A percentile compares a stretch with the other conserved stretches of the same genome.
Evolutionary conservation across 257 asterid species (phyloP).

Genomic region (Solanum bulbocastanum): DNA sequence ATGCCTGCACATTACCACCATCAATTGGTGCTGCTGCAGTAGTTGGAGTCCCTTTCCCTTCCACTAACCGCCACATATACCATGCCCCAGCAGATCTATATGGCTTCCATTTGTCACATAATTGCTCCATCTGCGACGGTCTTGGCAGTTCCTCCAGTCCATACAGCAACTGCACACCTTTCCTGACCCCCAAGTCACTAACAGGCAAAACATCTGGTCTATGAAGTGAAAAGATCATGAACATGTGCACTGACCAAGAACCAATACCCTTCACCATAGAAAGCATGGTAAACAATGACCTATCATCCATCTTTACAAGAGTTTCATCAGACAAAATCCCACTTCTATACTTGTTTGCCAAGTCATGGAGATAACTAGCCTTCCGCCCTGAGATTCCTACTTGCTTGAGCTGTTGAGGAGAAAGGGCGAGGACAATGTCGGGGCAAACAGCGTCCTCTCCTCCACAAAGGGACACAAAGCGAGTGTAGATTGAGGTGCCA

Average conservation of each 20-base stretch:
- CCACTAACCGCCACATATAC: conserved; percentile 92
- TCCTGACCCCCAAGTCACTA: conserved; percentile 89
- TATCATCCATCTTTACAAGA: conserved; percentile 87
- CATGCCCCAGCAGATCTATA: conserved; percentile 92
- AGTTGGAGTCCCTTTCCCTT: conserved; percentile 54
- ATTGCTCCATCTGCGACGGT: conserved; percentile 80
- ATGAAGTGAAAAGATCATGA: conserved; percentile 84
- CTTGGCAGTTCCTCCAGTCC: conserved; percentile 83
- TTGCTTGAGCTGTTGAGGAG: conserved; percentile 81
- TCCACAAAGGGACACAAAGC: conserved; percentile 74
- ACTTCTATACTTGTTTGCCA: conserved; percentile 61
- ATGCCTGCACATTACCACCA: conserved; percentile 43
- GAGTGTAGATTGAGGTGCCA: conserved; percentile 66
- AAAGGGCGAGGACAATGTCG: conserved; percentile 52
- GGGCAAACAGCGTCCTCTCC: conserved; percentile 60
- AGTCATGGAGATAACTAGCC: conserved; percentile 75
- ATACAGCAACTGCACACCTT: conserved; percentile 80
- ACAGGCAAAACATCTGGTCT: conserved; percentile 94
- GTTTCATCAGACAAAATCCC: conserved; percentile 79
- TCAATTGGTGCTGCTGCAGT: conserved; percentile 35
- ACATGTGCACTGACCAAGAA: conserved; percentile 97
- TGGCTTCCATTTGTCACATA: conserved; percentile 95
- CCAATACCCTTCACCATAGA: conserved; percentile 98
- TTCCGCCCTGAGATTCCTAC: conserved; percentile 89
- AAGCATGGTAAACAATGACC: conserved; percentile 83